These are phyloP conservation scores for Aureobasidium zeae DNA, from an alignment of 2,329 filamentous ascomycete species.

Conservation along the genomic window DNA sequence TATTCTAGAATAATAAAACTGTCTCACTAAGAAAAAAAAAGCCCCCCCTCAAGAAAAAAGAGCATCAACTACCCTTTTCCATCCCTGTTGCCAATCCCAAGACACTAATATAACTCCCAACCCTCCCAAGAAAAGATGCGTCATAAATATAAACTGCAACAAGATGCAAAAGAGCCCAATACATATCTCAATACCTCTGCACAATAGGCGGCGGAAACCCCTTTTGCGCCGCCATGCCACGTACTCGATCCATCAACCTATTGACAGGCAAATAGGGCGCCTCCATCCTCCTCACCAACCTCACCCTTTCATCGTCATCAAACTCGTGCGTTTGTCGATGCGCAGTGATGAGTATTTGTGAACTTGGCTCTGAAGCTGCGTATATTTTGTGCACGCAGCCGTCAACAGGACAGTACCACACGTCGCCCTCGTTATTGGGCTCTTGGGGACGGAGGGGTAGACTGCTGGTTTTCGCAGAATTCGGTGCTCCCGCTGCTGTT, in stretches of 20 bases:
- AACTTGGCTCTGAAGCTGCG: slow-evolving; percentile 47
- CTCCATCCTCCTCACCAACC: slow-evolving; percentile 47
- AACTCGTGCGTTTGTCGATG: slow-evolving; percentile 55
- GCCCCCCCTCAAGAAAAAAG: too few species aligned
- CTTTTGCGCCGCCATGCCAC: slow-evolving; percentile 30
- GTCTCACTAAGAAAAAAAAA: too few species aligned
- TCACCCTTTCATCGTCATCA: slow-evolving; percentile 42
- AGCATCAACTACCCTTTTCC: too few species aligned
- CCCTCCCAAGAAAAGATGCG: too few species aligned
- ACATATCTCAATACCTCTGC: slow-evolving; percentile 17
- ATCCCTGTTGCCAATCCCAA: too few species aligned
- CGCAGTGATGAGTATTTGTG: slow-evolving; percentile 47
- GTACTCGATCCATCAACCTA: slow-evolving; percentile 39
- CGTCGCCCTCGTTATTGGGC: slow-evolving; percentile 32
- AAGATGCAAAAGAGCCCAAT: neutral
- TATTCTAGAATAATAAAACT: too few species aligned
- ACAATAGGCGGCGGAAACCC: slow-evolving; percentile 13
- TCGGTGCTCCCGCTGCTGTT: too few species aligned
- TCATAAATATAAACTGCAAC: too few species aligned
- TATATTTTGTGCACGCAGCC: slow-evolving; percentile 57
- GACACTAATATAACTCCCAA: neutral
- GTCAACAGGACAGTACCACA: slow-evolving; percentile 57
- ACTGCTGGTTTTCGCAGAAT: too few species aligned
- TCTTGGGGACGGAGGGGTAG: neutral
- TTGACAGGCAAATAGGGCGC: slow-evolving; percentile 39